phyloP scores from a whole-genome alignment of 1,284 basidiomycete genomes.

The Cutaneotrichosporon curvatum region DNA sequence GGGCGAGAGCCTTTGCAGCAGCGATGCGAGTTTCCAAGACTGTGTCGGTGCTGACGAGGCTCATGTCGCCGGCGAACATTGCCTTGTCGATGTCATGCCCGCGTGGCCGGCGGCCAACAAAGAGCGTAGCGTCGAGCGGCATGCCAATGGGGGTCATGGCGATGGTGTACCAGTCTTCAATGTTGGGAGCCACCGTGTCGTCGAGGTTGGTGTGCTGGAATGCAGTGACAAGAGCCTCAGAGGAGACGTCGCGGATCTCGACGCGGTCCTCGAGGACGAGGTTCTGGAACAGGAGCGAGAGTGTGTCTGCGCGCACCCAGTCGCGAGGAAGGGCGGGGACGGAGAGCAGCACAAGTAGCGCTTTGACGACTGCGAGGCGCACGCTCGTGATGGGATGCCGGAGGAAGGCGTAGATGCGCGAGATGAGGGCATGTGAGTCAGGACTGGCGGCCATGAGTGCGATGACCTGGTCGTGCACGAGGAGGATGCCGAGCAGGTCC shows the following conservation, averaged over 20 bases:
- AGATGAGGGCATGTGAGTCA: constrained; percentile 58
- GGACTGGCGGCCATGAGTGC: constrained; percentile 19
- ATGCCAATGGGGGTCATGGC: constrained; percentile 87
- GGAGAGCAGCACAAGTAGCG: constrained; percentile 76
- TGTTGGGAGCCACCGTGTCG: constrained; percentile 26
- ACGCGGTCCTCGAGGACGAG: constrained; percentile 83
- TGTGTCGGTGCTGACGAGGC: constrained; percentile 70
- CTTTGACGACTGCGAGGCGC: constrained; percentile 85
- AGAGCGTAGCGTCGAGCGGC: constrained; percentile 64
- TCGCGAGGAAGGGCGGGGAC: constrained; percentile 64
- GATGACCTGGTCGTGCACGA: constrained; percentile 26
- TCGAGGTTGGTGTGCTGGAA: constrained; percentile 51
- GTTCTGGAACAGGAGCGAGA: constrained; percentile 89
- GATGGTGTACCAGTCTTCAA: constrained; percentile 67
- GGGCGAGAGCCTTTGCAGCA: constrained; percentile 70
- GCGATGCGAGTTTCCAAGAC: constrained; percentile 77
- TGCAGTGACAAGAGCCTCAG: constrained; percentile 70
- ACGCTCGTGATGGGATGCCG: constrained; percentile 94
- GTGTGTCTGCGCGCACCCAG: constrained; percentile 73
- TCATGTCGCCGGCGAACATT: constrained; percentile 85
- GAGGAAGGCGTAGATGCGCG: constrained; percentile 91
- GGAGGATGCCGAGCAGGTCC: constrained; percentile 63
- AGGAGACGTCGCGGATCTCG: constrained; percentile 74
- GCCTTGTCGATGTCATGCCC: constrained; percentile 94
- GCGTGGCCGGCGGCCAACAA: constrained; percentile 51